A percentile compares a stretch with the other conserved stretches of the same genome.
These are phyloP conservation scores for Dichotomopilus funicola DNA, from an alignment of 2,329 filamentous ascomycete species.

Conservation along the genomic window DNA sequence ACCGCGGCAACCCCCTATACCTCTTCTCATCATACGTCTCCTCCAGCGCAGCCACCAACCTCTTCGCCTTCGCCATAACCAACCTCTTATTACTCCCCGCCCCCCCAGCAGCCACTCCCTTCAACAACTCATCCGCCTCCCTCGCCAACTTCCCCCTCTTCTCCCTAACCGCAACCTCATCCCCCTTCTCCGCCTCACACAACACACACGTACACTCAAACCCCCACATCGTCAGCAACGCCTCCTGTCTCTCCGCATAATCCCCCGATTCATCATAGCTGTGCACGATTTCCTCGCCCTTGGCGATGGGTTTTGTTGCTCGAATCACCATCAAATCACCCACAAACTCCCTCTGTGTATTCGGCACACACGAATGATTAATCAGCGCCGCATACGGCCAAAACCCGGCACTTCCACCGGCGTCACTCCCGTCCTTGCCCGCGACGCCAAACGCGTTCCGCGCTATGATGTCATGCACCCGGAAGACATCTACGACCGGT, in stretches of 20 bases:
- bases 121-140: constrained; percentile 1
- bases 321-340: constrained; percentile 8
- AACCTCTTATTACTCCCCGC: background rate
- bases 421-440: background rate
- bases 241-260: background rate
- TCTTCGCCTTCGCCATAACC: background rate
- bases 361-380: constrained; percentile 9
- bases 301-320: background rate
- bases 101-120: too few relatives aligned
- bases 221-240: constrained; percentile 2
- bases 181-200: constrained; percentile 1
- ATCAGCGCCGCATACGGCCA: constrained; percentile 1
- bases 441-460: constrained; percentile 3
- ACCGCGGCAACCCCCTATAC: constrained; percentile 4
- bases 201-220: constrained; percentile 5
- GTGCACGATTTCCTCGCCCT: constrained; percentile 2
- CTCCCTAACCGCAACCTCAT: background rate
- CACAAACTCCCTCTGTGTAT: background rate
- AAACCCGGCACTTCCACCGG: background rate
- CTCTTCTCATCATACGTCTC: constrained; percentile 8
- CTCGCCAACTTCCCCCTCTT: background rate
- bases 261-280: background rate
- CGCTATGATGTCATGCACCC: constrained; percentile 7
- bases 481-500: constrained; percentile 3
- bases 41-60: background rate